Conservation (phyloP, 2,329 filamentous ascomycete species). For the Pseudocercospora crystallina region DNA sequence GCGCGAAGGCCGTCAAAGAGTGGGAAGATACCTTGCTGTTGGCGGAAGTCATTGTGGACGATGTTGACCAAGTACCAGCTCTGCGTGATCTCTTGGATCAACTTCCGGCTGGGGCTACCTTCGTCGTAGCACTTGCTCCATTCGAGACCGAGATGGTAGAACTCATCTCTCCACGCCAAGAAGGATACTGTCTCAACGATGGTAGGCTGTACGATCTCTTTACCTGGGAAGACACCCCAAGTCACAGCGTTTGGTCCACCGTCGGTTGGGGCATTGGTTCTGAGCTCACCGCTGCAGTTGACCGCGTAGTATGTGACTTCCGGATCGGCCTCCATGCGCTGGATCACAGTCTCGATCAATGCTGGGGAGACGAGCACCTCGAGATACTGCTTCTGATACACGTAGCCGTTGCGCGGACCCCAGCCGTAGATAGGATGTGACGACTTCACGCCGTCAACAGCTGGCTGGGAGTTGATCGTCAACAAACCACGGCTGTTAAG, state of each 20-base stretch:
- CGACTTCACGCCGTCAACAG: conserved; percentile 87
- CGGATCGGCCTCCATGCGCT: conserved; percentile 72
- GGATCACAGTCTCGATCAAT: conserved; percentile 73
- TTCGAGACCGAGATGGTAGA: conserved; percentile 85
- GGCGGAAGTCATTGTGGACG: conserved; percentile 97
- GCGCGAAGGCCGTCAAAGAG: conserved; percentile 77
- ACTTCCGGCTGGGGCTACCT: conserved; percentile 69
- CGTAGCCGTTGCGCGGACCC: conserved; percentile 92
- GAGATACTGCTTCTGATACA: conserved; percentile 97
- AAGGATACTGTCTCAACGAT: conserved; percentile 98
- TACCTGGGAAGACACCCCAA: conserved; percentile 98
- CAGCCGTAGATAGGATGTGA: conserved; percentile 85
- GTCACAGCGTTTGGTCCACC: conserved; percentile 91
- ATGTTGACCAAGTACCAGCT: conserved; percentile 95
- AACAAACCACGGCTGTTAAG: conserved; percentile 85
- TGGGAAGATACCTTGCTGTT: conserved; percentile 76
- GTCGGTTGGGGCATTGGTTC: conserved; percentile 80
- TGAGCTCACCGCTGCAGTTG: conserved; percentile 75
- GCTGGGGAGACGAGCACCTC: conserved; percentile 84
- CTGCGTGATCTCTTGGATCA: conserved; percentile 82
- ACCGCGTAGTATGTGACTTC: conserved; percentile 94
- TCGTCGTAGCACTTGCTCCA: conserved; percentile 90
- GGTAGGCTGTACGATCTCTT: conserved; percentile 99
- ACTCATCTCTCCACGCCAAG: conserved; percentile 97
- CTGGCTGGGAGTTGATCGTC: conserved; percentile 96